phyloP scores from a whole-genome alignment of 106 monocot genomes.

The Platanthera guangdongensis region DNA sequence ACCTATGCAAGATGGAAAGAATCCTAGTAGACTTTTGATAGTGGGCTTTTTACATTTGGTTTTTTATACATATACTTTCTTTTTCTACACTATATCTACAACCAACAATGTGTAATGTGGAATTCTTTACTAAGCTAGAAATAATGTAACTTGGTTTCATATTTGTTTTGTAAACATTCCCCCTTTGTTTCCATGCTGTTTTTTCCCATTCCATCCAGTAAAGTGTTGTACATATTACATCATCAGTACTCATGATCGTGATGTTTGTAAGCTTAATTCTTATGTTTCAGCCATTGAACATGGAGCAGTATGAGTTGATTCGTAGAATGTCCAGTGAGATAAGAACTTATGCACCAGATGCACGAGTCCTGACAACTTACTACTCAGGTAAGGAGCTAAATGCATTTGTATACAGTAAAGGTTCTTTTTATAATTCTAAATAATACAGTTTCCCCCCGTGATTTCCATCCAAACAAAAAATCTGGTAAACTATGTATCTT shows the following conservation, averaged over 20 bases:
- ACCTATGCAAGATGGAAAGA: too few species aligned
- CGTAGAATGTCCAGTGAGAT: constrained; percentile 82
- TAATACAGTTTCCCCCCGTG: background rate
- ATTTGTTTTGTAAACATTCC: background rate
- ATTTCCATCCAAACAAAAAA: background rate
- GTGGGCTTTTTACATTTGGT: too few species aligned
- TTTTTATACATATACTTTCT: too few species aligned
- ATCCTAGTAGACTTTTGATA: too few species aligned
- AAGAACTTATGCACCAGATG: constrained; percentile 80
- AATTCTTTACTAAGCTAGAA: background rate
- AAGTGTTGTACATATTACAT: background rate
- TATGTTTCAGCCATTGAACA: constrained; percentile 63
- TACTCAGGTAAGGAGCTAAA: constrained; percentile 60
- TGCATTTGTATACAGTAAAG: background rate
- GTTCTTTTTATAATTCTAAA: background rate
- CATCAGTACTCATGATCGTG: constrained; percentile 2
- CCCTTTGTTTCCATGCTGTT: background rate
- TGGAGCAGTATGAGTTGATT: constrained; percentile 78
- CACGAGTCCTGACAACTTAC: constrained; percentile 86
- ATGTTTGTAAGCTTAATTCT: constrained; percentile 15
- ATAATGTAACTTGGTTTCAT: background rate
- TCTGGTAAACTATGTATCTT: background rate
- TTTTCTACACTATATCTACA: too few species aligned
- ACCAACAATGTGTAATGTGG: background rate
- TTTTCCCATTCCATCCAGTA: background rate